Evolutionary conservation across 257 asterid species (phyloP), one percentile per base, ranked within the genome.

Genomic region (Lycium barbarum): DNA sequence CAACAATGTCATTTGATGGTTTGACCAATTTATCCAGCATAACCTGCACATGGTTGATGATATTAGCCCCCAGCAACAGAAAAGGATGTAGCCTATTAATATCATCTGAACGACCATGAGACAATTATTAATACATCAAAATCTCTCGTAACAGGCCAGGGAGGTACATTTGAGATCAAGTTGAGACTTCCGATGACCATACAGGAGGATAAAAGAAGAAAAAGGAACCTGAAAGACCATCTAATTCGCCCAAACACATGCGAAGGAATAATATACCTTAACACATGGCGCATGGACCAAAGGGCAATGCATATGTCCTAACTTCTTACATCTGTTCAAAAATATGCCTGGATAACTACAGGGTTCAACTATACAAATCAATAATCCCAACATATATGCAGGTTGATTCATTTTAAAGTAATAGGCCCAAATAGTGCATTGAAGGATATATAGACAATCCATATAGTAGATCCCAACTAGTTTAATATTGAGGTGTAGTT

Each of bases 11-110:
- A 89, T 97, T 97, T 63, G 92, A 79, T 68, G 99, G 98, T 89
- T 95, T 96, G 73, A 96, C 98, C 88, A 96, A 90, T 91, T 94
- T 94, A 90, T 97, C 98, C 89, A 97, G 83, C 89, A 97, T 86
- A 87, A 97, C 98, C 98, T 95, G 97, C 91, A 89, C 84, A 65
- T 61, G 84, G 18, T 62, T 36, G 22, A 78, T 84, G 76, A 76
- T 84, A 80, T 90, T 87, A 91, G 88, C 81, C 82, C 84, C 63
- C 83, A n/a, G 72, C 33, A 82, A 55, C 54, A 49, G 57, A 82
- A 82, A 26, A 54, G 61, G 57, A 73, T 15, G 68, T 62, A 63
- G 54, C 62, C 15, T 14, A 18, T 38, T 36, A 14, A 81, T 9
- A 74, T 74, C 22, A 9, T 74, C 14, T 74, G 45, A 22, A 74